These are phyloP conservation scores for Phlebopus sp. DNA, from an alignment of 1,284 basidiomycete genomes.

Conservation along the genomic window DNA sequence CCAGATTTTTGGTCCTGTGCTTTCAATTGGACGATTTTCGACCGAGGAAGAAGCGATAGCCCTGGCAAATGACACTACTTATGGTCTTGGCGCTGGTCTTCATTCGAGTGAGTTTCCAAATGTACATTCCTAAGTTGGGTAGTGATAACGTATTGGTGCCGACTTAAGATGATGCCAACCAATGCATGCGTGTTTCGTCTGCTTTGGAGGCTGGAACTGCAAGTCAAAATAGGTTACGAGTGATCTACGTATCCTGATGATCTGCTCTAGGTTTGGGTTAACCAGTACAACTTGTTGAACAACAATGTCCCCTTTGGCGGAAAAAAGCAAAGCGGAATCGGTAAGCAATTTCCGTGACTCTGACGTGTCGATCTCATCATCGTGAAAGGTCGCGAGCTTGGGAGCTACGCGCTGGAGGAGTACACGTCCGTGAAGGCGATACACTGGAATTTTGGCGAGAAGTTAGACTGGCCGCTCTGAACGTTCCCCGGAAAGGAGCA, in stretches of 20 bases:
- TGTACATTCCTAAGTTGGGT: not conserved
- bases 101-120: slow-evolving; percentile 67
- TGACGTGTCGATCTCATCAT: slow-evolving; percentile 13
- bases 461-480: slow-evolving; percentile 75
- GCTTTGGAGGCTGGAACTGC: slow-evolving; percentile 85
- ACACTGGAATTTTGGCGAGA: slow-evolving; percentile 85
- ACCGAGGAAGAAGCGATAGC: slow-evolving; percentile 77
- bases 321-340: slow-evolving; percentile 80
- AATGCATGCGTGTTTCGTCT: slow-evolving; percentile 82
- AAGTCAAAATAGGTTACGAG: slow-evolving; percentile 25
- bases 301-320: slow-evolving; percentile 93
- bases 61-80: slow-evolving; percentile 81
- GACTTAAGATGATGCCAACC: slow-evolving; percentile 70
- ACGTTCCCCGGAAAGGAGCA: not conserved
- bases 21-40: slow-evolving; percentile 73
- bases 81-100: slow-evolving; percentile 86
- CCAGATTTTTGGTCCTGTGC: slow-evolving; percentile 85
- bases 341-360: slow-evolving; percentile 30
- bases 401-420: slow-evolving; percentile 81
- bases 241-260: slow-evolving; percentile 9
- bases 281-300: slow-evolving; percentile 79
- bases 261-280: slow-evolving; percentile 73
- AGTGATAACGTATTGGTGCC: not conserved
- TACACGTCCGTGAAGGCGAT: slow-evolving; percentile 86
- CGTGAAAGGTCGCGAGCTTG: slow-evolving; percentile 75